A percentile compares a stretch with the other conserved stretches of the same genome.
These are phyloP conservation scores for Lentithecium fluviatile DNA, from an alignment of 495 filamentous ascomycete species.

Conservation along the genomic window DNA sequence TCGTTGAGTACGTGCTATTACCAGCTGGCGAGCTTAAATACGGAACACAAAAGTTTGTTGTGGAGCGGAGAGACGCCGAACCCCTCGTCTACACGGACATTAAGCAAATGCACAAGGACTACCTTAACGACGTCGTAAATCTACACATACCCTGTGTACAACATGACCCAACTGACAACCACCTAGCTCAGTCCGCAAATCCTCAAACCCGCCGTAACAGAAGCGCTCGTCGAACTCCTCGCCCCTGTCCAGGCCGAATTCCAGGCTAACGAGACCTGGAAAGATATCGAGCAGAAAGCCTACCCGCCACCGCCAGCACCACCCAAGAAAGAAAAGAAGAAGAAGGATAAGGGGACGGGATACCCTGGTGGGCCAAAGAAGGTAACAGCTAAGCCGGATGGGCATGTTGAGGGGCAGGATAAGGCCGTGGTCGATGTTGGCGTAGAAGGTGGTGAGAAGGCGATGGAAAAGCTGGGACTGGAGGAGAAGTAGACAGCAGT, in stretches of 20 bases:
- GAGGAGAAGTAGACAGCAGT: slow-evolving; percentile 17
- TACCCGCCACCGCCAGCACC: slow-evolving; percentile 68
- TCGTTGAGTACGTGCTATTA: slow-evolving; percentile 82
- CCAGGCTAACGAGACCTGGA: slow-evolving; percentile 71
- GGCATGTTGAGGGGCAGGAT: slow-evolving; percentile 43
- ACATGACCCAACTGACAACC: slow-evolving; percentile 4
- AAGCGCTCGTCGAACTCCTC: slow-evolving; percentile 67
- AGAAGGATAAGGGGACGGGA: slow-evolving; percentile 74
- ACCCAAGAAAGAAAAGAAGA: slow-evolving; percentile 73
- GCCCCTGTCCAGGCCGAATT: slow-evolving; percentile 72
- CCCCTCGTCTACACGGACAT: slow-evolving; percentile 74
- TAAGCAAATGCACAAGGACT: slow-evolving; percentile 71
- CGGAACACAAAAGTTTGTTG: slow-evolving; percentile 57
- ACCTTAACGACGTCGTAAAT: slow-evolving; percentile 73
- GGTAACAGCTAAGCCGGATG: slow-evolving; percentile 41
- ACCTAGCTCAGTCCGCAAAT: slow-evolving; percentile 75
- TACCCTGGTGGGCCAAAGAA: slow-evolving; percentile 50
- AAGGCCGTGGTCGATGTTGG: slow-evolving; percentile 43
- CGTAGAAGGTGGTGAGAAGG: slow-evolving; percentile 39
- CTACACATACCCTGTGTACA: slow-evolving; percentile 2
- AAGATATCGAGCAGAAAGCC: slow-evolving; percentile 73
- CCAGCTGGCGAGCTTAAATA: slow-evolving; percentile 60
- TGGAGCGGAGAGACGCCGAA: slow-evolving; percentile 60
- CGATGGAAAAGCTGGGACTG: slow-evolving; percentile 44
- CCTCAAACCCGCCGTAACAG: slow-evolving; percentile 73